A percentile compares a stretch with the other conserved stretches of the same genome.
These are phyloP conservation scores for Macrophomina phaseolina DNA, from an alignment of 2,329 filamentous ascomycete genomes.

Conservation along the genomic window DNA sequence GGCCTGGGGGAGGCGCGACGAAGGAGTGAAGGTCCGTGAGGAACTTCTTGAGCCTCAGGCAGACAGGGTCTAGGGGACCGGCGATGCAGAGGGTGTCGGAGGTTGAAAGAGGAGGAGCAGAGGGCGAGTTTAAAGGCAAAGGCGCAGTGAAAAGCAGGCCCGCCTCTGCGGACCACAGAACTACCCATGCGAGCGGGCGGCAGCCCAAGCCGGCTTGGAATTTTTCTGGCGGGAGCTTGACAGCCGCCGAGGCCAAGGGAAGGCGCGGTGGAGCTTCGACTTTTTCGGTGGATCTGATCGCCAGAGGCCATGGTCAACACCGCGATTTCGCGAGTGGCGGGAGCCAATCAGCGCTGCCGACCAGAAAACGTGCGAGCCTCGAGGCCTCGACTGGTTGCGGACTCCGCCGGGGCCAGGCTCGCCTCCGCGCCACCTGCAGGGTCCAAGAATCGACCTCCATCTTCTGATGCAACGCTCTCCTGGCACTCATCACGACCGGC, in stretches of 20 bases:
- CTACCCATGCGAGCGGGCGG: neutral
- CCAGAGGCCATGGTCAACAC: slow-evolving; percentile 6
- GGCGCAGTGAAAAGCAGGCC: neutral
- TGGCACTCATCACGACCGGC: neutral
- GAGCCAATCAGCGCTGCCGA: neutral
- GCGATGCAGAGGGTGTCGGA: neutral
- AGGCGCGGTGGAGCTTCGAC: slow-evolving; percentile 25
- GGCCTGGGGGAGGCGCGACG: neutral
- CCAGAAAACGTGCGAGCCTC: neutral
- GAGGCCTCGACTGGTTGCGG: slow-evolving; percentile 19
- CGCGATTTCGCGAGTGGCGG: neutral
- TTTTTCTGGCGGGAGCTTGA: slow-evolving; percentile 21
- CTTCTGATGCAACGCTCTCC: slow-evolving; percentile 2
- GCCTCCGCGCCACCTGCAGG: slow-evolving; percentile 23
- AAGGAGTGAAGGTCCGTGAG: slow-evolving; percentile 1
- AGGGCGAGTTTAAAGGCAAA: slow-evolving; percentile 11
- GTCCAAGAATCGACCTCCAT: neutral
- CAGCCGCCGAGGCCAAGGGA: slow-evolving; percentile 18
- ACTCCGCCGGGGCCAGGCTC: neutral
- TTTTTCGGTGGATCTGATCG: slow-evolving; percentile 26
- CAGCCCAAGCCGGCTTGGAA: slow-evolving; percentile 10
- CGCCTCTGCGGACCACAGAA: slow-evolving; percentile 9
- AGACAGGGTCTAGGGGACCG: neutral
- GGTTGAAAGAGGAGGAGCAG: neutral
- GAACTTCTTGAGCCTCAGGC: neutral